A percentile compares a stretch with the other conserved stretches of the same genome.
Evolutionary conservation across 2,329 filamentous ascomycete genomes (phyloP).

Genomic region (Verticillium nonalfalfae): DNA sequence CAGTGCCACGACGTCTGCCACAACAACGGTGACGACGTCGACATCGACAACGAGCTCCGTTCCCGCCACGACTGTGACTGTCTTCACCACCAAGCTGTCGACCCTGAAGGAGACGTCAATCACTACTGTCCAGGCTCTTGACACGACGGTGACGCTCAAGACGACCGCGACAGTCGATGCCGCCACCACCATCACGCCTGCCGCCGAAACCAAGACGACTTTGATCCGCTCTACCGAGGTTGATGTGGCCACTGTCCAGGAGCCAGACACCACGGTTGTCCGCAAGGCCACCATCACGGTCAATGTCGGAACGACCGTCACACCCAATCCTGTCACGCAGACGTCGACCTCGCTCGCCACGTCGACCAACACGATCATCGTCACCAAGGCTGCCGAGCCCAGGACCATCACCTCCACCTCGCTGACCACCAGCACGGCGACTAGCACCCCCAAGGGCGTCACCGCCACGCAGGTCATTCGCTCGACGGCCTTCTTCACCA

Average conservation of each 20-base stretch:
- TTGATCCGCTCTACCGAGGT: background rate
- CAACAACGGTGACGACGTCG: conserved; percentile 14
- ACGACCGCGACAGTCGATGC: conserved; percentile 3
- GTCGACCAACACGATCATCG: conserved; percentile 1
- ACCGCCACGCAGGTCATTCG: conserved; percentile 7
- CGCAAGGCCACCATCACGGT: conserved; percentile 17
- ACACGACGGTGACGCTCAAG: background rate
- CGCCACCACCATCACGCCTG: conserved; percentile 4
- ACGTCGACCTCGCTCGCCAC: conserved; percentile 5
- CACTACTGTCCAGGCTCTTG: conserved; percentile 8
- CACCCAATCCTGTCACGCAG: conserved; percentile 17
- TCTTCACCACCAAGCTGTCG: conserved; percentile 15
- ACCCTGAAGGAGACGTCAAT: conserved; percentile 13
- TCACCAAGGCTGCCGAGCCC: conserved; percentile 5
- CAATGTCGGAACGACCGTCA: conserved; percentile 23
- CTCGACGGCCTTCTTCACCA: conserved; percentile 1
- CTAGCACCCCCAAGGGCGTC: conserved; percentile 16
- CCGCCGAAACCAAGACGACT: background rate
- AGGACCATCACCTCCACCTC: conserved; percentile 1
- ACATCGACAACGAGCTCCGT: background rate
- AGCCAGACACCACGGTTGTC: conserved; percentile 17
- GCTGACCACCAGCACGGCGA: conserved; percentile 9
- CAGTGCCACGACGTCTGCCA: conserved; percentile 15
- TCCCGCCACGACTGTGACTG: background rate
- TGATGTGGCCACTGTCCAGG: background rate